Percentiles rank a stretch among this genome's conserved stretches.
These are phyloP conservation scores for Stephanodiscus triporus DNA, from an alignment of 108 stramenopile species.

Conservation along the genomic window DNA sequence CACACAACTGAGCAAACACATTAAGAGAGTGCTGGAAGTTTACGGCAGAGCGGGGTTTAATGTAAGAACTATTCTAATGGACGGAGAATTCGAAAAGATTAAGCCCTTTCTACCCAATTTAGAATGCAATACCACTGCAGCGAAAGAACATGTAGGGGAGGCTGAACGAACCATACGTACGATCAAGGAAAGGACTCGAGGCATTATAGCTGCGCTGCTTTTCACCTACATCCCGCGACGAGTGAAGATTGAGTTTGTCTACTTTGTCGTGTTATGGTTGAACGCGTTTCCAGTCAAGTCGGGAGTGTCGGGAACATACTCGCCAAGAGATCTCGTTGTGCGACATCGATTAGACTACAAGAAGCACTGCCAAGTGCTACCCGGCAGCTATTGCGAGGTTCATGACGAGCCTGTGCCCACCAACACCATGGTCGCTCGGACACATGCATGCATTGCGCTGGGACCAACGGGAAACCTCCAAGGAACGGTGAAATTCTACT, in stretches of 20 bases:
- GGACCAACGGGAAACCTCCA: not conserved
- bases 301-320: too few relatives aligned
- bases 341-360: too few relatives aligned
- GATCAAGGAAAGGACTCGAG: slow-evolving; percentile 29
- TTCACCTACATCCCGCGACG: not conserved
- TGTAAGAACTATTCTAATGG: too few relatives aligned
- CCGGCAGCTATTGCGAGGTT: too few relatives aligned
- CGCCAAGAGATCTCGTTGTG: not conserved
- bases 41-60: not conserved
- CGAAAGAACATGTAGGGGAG: slow-evolving; percentile 25
- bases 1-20: too few relatives aligned
- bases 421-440: slow-evolving; percentile 3
- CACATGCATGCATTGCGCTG: not conserved
- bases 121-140: slow-evolving; percentile 21
- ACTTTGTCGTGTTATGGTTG: not conserved
- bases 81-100: too few relatives aligned
- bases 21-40: too few relatives aligned
- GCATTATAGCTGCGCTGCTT: slow-evolving; percentile 18
- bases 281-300: too few relatives aligned
- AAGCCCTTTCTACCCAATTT: too few relatives aligned
- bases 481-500: too few relatives aligned
- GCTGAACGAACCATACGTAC: too few relatives aligned
- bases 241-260: not conserved
- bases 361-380: too few relatives aligned
- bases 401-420: slow-evolving; percentile 18